These are phyloP conservation scores for Marasmius sp. DNA, from an alignment of 1,284 basidiomycete genomes.

Conservation along the genomic window DNA sequence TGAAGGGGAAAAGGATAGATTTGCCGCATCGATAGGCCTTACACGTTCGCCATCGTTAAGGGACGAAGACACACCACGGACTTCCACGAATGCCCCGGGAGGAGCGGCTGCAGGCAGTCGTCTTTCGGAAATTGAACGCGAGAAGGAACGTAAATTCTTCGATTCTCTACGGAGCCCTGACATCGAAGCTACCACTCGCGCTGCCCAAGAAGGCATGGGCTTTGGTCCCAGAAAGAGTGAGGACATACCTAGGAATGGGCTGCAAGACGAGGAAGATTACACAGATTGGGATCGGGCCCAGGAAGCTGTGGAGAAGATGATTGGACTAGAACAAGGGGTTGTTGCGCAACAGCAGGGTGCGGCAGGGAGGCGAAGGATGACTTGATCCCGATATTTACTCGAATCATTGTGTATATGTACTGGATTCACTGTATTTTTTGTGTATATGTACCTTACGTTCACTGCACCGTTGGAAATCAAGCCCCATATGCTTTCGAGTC, in stretches of 20 bases:
- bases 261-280: constrained; percentile 43
- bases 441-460: too few species aligned
- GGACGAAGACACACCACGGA: constrained; percentile 56
- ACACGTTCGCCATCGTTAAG: constrained; percentile 19
- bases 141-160: constrained; percentile 54
- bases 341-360: not conserved
- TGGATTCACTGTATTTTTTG: too few species aligned
- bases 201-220: constrained; percentile 65
- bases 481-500: too few species aligned
- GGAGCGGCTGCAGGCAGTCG: constrained; percentile 23
- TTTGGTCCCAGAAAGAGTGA: constrained; percentile 58
- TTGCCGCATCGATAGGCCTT: too few species aligned
- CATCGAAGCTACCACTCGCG: constrained; percentile 33
- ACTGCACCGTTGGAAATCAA: too few species aligned
- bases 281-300: constrained; percentile 69
- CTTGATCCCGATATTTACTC: not conserved
- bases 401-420: too few species aligned
- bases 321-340: not conserved
- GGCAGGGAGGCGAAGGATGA: not conserved
- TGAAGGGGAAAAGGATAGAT: constrained; percentile 16
- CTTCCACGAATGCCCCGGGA: constrained; percentile 19
- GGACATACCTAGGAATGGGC: constrained; percentile 21
- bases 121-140: constrained; percentile 38
- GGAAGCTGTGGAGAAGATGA: constrained; percentile 14
- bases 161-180: constrained; percentile 59